These are phyloP conservation scores for Anacardium occidentale DNA, from an alignment of 345 rosid genomes.

Conservation along the genomic window DNA sequence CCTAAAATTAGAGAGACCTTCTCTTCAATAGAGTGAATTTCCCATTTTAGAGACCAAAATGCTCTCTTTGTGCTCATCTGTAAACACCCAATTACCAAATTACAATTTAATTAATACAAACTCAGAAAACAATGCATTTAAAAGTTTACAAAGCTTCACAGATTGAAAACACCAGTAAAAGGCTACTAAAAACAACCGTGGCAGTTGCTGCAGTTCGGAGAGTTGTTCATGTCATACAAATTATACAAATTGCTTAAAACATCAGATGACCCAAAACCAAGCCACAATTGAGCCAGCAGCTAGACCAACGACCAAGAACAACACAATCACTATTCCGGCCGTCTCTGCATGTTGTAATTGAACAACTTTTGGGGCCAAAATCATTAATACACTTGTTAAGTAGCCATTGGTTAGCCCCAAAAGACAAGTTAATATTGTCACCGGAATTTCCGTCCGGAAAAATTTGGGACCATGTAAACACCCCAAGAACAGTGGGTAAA, in stretches of 20 bases:
- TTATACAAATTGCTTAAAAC: not conserved
- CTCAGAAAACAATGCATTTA: not conserved
- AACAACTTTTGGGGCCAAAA: slow-evolving; percentile 74
- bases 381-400: slow-evolving; percentile 83
- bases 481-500: slow-evolving; percentile 77
- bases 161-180: not conserved
- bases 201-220: no score
- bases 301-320: slow-evolving; percentile 75
- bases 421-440: slow-evolving; percentile 63
- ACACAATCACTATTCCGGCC: slow-evolving; percentile 76
- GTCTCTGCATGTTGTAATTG: slow-evolving; percentile 77
- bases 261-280: slow-evolving; percentile 93
- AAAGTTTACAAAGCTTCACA: slow-evolving; percentile 10
- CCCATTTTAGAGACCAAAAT: not conserved
- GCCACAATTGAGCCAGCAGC: slow-evolving; percentile 65
- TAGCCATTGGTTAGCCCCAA: slow-evolving; percentile 88
- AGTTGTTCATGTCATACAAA: not conserved
- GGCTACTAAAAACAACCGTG: no score
- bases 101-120: no score
- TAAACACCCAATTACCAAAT: not conserved
- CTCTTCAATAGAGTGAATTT: no score
- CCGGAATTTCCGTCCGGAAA: slow-evolving; percentile 85
- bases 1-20: no score
- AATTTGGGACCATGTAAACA: slow-evolving; percentile 84
- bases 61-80: no score